Conservation (phyloP, 208 protist species). For the Crithidia thermophila region DNA sequence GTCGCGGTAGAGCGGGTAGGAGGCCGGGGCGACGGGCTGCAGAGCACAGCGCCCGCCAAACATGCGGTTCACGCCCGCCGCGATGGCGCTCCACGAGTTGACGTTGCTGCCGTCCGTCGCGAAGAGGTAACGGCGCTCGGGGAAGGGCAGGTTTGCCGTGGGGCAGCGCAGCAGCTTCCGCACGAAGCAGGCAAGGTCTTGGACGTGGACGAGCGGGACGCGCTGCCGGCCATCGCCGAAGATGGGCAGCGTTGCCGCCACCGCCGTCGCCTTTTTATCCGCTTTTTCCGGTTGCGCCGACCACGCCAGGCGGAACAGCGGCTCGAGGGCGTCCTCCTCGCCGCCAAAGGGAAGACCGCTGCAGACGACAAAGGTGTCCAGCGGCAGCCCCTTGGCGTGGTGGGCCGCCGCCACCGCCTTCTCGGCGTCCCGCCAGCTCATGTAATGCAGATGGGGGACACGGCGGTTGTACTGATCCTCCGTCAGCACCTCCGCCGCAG, state of each 20-base stretch:
- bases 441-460: constrained; percentile 92
- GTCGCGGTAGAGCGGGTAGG: constrained; percentile 78
- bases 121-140: constrained; percentile 86
- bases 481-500: constrained; percentile 71
- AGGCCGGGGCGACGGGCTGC: constrained; percentile 45
- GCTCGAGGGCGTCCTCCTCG: constrained; percentile 87
- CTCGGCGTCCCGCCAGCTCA: constrained; percentile 92
- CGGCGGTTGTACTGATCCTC: constrained; percentile 95
- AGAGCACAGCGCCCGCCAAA: constrained; percentile 65
- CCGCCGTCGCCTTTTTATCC: too few relatives aligned
- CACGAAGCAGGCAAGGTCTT: constrained; percentile 90
- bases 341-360: constrained; percentile 91
- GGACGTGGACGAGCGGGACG: constrained; percentile 93
- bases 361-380: constrained; percentile 92
- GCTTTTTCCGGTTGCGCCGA: constrained; percentile 31
- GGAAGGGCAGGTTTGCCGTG: constrained; percentile 58
- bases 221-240: constrained; percentile 87
- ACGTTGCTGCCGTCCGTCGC: constrained; percentile 76
- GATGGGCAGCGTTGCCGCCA: constrained; percentile 63
- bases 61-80: constrained; percentile 73
- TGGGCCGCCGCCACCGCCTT: constrained; percentile 85
- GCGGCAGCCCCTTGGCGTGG: constrained; percentile 68
- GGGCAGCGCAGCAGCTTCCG: constrained; percentile 61
- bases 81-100: constrained; percentile 70
- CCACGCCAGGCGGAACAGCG: constrained; percentile 92